Evolutionary conservation across 306 rosid species (phyloP), one percentile per base, ranked within the genome.

Genomic region (Ochetophila trinervis): DNA sequence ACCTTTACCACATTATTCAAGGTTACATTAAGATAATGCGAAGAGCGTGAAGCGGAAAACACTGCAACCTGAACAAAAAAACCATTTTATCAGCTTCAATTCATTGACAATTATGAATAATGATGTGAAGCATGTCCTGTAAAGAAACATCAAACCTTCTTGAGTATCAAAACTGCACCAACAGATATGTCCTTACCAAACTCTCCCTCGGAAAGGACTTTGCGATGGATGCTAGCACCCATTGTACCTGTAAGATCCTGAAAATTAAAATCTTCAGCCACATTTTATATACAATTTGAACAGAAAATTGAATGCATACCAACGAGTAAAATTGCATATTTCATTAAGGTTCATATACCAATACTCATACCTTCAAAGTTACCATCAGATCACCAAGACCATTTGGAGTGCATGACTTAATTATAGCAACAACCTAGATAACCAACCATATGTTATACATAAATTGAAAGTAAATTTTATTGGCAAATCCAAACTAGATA

Each of bases 211-310:
- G 79, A 48, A 64, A 89, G 65, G 36, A 81, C 89, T 74, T 80
- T 82, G 63, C 53, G 95, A 76, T 89, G 91, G 35, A 92, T 65
- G 73, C 73, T 87, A 35, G 93, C 98, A 45, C 65, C 76, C 24
- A 84, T 51, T 57, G 80, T 74, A 62, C 78, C 78, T 0, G 98
- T 78, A 65, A 92, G 92, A 79, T 92, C 98, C 98, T 92, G 90
- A 73, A n/a, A 72, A 79, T 27, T 70, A 69, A 54, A 69, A 60
- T 57, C 12, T 30, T 61, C 49, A 34, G 67, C 47, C 21, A 35
- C 51, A 36, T 24, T 15, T 21, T 8, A 23, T 8, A 27, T 15
- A 30, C 20, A 23, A 2, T 34, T 6, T 8, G 64, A 34, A 13
- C 6, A 51, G 35, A 37, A 40, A 63, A 13, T 34, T 15, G 51